Conservation (phyloP, 2,329 filamentous ascomycete genomes). For the Pestalotiopsis fici region DNA sequence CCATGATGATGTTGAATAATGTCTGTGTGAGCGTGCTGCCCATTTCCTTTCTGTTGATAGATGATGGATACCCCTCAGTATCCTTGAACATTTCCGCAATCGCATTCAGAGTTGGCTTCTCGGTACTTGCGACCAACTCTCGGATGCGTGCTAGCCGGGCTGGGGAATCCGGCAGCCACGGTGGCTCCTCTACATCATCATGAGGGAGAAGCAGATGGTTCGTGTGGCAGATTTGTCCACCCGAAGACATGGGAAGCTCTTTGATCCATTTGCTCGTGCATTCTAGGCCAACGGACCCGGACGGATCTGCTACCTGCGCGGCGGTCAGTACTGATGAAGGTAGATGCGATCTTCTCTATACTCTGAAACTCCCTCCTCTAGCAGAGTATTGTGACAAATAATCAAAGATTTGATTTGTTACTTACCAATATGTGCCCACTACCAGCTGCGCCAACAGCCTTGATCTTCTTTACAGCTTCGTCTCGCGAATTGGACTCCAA, state of each 20-base stretch:
- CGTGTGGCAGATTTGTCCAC: conserved; percentile 39
- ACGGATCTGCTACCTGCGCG: conserved; percentile 41
- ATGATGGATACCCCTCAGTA: conserved; percentile 25
- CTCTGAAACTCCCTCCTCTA: too few relatives aligned
- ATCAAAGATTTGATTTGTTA: too few relatives aligned
- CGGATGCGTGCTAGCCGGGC: conserved; percentile 23
- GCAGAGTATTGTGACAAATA: too few relatives aligned
- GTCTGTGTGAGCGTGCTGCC: conserved; percentile 23
- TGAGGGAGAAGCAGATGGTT: conserved; percentile 42
- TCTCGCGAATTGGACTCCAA: conserved; percentile 51
- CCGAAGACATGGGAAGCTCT: conserved; percentile 24
- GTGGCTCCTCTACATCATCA: conserved; percentile 26
- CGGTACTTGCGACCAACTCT: conserved; percentile 19
- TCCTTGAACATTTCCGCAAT: conserved; percentile 28
- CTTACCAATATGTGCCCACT: conserved; percentile 48
- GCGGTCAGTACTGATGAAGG: not conserved
- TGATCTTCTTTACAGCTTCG: conserved; percentile 45
- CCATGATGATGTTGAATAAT: conserved; percentile 34
- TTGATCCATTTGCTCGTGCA: conserved; percentile 35
- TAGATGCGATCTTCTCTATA: too few relatives aligned
- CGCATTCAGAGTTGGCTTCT: conserved; percentile 13
- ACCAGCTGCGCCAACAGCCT: conserved; percentile 45
- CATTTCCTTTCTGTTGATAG: conserved; percentile 28
- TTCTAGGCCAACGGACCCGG: conserved; percentile 44
- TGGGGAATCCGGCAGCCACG: conserved; percentile 31